Evolutionary conservation across 768 basidiomycete genomes (phyloP).

Genomic region (Steccherinum ochraceum): DNA sequence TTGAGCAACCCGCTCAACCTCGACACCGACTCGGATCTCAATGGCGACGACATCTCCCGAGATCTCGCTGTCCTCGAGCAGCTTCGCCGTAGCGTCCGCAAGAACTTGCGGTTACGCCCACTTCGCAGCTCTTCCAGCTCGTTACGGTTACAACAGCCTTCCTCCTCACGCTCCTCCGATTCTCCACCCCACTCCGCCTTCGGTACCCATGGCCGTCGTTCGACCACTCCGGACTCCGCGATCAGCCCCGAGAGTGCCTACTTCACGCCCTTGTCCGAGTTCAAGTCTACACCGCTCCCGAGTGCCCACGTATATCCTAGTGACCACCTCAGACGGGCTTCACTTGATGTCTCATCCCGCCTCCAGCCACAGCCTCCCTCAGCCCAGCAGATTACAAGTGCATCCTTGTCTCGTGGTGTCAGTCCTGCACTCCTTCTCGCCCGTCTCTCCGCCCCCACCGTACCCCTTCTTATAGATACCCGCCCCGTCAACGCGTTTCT

Average conservation of each 20-base stretch:
- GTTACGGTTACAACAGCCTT: slow-evolving; percentile 13
- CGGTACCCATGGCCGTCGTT: too few relatives aligned
- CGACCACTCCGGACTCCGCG: slow-evolving; percentile 40
- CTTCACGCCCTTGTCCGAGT: slow-evolving; percentile 46
- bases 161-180: slow-evolving; percentile 18
- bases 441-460: slow-evolving; percentile 40
- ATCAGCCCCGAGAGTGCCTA: slow-evolving; percentile 35
- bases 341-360: slow-evolving; percentile 11
- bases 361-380: slow-evolving; percentile 13
- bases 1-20: slow-evolving; percentile 15
- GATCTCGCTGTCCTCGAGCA: slow-evolving; percentile 64
- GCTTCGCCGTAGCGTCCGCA: slow-evolving; percentile 64
- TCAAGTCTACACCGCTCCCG: slow-evolving; percentile 20
- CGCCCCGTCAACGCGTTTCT: slow-evolving; percentile 64
- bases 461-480: slow-evolving; percentile 78
- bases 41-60: slow-evolving; percentile 55
- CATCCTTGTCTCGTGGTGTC: slow-evolving; percentile 28
- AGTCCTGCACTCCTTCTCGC: slow-evolving; percentile 40
- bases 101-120: slow-evolving; percentile 74
- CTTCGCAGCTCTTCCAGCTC: slow-evolving; percentile 45
- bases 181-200: slow-evolving; percentile 17
- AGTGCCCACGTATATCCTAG: slow-evolving; percentile 14
- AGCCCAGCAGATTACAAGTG: slow-evolving; percentile 10
- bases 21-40: slow-evolving; percentile 20
- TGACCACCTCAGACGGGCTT: neutral